phyloP scores from a whole-genome alignment of 129 eudicot genomes.

The Heracleum sosnowskyi region DNA sequence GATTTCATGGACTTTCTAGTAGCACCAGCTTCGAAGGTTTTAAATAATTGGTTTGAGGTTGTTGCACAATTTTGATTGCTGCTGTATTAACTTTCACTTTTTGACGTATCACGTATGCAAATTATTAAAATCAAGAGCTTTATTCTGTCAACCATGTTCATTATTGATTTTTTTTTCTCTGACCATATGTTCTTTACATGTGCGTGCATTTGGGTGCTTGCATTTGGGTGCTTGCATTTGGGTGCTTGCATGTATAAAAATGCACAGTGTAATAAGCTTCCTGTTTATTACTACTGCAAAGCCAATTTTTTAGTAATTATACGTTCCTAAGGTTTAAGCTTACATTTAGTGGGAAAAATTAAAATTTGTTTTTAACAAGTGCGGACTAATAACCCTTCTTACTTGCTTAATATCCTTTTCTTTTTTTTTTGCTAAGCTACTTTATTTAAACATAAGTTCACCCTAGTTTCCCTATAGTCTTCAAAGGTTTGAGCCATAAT shows the following conservation, averaged over 20 bases:
- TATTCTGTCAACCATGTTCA: neutral
- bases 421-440: too few species aligned
- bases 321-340: neutral
- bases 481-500: neutral
- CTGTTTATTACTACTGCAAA: neutral
- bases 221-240: neutral
- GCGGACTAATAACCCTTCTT: neutral
- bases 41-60: constrained; percentile 99
- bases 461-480: neutral
- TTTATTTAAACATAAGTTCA: neutral
- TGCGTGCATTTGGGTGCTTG: neutral
- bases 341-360: neutral
- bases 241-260: neutral
- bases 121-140: neutral
- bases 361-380: neutral
- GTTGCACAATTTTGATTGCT: constrained; percentile 21
- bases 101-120: neutral
- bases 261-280: neutral
- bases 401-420: neutral
- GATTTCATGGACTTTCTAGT: constrained; percentile 85
- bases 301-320: neutral
- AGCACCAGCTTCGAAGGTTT: constrained; percentile 92
- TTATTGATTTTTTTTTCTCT: neutral
- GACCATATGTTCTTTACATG: neutral
- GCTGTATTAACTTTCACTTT: constrained; percentile 13